Evolutionary conservation across 2,329 filamentous ascomycete species (phyloP), one percentile per base, ranked within the genome.

Genomic region (Tolypocladium tundrense): DNA sequence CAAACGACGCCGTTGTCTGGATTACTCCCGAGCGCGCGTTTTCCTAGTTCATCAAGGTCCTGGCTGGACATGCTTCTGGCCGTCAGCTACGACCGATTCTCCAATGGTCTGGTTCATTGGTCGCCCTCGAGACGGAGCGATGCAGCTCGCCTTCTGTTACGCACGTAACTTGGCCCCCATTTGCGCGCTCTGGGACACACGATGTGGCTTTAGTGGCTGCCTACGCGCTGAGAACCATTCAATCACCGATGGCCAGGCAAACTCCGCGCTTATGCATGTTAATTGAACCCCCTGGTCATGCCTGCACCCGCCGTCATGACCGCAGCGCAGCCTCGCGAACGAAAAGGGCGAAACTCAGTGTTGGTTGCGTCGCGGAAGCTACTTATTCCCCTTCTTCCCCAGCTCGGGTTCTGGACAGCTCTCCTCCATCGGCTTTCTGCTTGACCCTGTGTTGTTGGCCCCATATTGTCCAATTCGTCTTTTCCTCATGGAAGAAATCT

Each of bases 401-500:
- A 7, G 41, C 19, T 42, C n/a, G 19, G 5, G 19, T 21, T 21
- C 41, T 9, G 19, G 16, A 19, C 39, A 42, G 11, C n/a, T 10
- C 9, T 21, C 9, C 41, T 4, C 41, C 41, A 19, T 42, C 41
- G 19, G 1, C 41, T 42, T 21, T 21, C 41, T 21, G 41, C 41
- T 42, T 42, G 41, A 42, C 8, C 41, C n/a, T 10, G 41, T 19
- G 19, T 42, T 42, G 41, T 42, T 10, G 7, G 19, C 41, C 40
- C 19, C 40, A 10, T 19, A 19, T 14, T 21, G 11, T 45, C 21
- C 42, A 24, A 27, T 24, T 14, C 42, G 21, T 5, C 42, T 21
- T 27, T 24, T 14, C 24, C 27, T 50, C 27, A 71, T 71, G 69
- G 69, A 71, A 33, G 68, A 70, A 35, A 67, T 71, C 57, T 71